Percentiles rank a stretch among this genome's conserved stretches.
phyloP scores from a whole-genome alignment of 495 filamentous ascomycete species.

The Aspergillus heteromorphus region DNA sequence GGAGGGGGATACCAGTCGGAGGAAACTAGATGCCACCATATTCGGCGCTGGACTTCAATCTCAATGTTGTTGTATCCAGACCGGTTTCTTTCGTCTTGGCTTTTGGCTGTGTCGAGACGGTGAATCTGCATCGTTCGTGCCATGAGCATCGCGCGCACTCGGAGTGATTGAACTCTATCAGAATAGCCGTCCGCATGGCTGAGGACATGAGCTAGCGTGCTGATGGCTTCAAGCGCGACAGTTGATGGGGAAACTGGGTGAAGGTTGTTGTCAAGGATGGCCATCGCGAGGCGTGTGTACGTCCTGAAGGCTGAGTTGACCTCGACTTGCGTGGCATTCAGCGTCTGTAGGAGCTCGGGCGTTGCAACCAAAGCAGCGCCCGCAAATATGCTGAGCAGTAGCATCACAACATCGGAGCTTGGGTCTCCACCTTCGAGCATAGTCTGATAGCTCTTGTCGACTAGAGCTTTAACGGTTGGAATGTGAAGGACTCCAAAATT shows the following conservation, averaged over 20 bases:
- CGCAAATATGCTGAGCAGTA: slow-evolving; percentile 24
- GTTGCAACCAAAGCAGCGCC: slow-evolving; percentile 22
- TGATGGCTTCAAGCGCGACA: slow-evolving; percentile 20
- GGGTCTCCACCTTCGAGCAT: slow-evolving; percentile 18
- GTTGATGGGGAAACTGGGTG: slow-evolving; percentile 17
- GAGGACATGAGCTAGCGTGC: slow-evolving; percentile 15
- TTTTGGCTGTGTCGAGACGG: slow-evolving; percentile 21
- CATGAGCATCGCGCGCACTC: slow-evolving; percentile 20
- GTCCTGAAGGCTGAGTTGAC: slow-evolving; percentile 17
- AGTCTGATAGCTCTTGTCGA: slow-evolving; percentile 21
- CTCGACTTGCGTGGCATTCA: slow-evolving; percentile 18
- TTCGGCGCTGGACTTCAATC: slow-evolving; percentile 26
- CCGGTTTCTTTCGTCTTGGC: slow-evolving; percentile 17
- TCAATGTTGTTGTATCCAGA: slow-evolving; percentile 25
- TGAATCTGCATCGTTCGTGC: slow-evolving; percentile 24
- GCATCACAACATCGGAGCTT: slow-evolving; percentile 5
- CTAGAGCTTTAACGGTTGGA: slow-evolving; percentile 16
- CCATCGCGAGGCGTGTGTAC: slow-evolving; percentile 16
- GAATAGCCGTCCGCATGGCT: slow-evolving; percentile 21
- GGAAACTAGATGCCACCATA: slow-evolving; percentile 31
- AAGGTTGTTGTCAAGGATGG: slow-evolving; percentile 20
- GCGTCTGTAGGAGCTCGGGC: slow-evolving; percentile 11
- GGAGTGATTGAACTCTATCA: slow-evolving; percentile 17
- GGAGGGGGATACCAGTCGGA: slow-evolving; percentile 23
- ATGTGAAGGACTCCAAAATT: slow-evolving; percentile 23